Conservation (phyloP, 768 basidiomycete species). For the Lactarius sanguifluus region DNA sequence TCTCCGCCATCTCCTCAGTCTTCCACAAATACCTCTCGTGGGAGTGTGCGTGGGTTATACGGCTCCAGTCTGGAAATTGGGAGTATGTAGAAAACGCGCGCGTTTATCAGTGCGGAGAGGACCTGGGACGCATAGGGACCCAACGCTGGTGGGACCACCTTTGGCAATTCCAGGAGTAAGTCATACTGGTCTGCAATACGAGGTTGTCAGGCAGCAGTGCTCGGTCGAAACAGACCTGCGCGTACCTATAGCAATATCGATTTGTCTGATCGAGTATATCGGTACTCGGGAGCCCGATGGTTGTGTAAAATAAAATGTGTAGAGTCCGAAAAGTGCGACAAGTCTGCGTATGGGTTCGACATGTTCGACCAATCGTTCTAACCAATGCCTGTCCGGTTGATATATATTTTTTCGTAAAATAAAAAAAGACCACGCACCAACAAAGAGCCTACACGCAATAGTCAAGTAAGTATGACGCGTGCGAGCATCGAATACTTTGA, state of each 20-base stretch:
- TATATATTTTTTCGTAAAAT: neutral
- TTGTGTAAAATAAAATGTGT: conserved; percentile 70
- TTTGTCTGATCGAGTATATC: conserved; percentile 50
- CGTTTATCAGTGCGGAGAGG: conserved; percentile 47
- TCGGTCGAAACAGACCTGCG: conserved; percentile 40
- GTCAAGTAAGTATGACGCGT: conserved; percentile 63
- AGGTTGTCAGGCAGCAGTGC: neutral
- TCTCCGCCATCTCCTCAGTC: conserved; percentile 32
- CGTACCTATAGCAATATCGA: conserved; percentile 52
- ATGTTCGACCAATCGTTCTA: conserved; percentile 54
- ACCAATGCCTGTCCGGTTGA: neutral
- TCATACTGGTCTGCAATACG: conserved; percentile 53
- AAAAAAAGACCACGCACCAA: conserved; percentile 48
- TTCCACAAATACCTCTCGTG: conserved; percentile 61
- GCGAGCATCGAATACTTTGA: conserved; percentile 68
- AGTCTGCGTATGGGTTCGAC: conserved; percentile 56
- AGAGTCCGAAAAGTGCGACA: conserved; percentile 65
- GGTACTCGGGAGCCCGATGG: conserved; percentile 53
- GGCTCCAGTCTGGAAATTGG: conserved; percentile 52
- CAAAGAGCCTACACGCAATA: conserved; percentile 60
- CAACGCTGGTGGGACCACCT: conserved; percentile 45
- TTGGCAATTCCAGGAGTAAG: conserved; percentile 50
- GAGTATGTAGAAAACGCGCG: conserved; percentile 57
- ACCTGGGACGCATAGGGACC: conserved; percentile 53
- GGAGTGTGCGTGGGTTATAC: conserved; percentile 62